A percentile compares a stretch with the other conserved stretches of the same genome.
Evolutionary conservation across 176 grass and related monocot genomes (phyloP).

Genomic region (Eleusine coracana): DNA sequence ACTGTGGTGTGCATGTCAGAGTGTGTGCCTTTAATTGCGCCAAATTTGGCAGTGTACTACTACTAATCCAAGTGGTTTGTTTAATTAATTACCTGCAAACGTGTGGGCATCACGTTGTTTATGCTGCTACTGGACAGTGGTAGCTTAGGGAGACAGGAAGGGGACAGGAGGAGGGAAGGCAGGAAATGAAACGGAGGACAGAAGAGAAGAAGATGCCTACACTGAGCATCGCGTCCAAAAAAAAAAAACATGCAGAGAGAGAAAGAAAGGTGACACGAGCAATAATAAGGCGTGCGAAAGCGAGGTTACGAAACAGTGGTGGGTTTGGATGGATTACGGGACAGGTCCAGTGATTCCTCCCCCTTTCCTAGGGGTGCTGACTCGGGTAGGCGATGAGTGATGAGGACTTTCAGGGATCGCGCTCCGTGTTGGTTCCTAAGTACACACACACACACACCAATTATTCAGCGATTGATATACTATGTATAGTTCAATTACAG

Average conservation of each 20-base stretch:
- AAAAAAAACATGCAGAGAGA: too few species aligned
- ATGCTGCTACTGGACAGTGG: not conserved
- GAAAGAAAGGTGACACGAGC: not conserved
- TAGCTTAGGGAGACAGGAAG: slow-evolving; percentile 3
- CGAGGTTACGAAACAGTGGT: not conserved
- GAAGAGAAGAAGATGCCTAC: not conserved
- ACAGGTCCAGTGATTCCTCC: slow-evolving; percentile 32
- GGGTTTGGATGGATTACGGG: slow-evolving; percentile 32
- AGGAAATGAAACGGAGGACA: not conserved
- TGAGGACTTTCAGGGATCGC: slow-evolving; percentile 24
- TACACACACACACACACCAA: not conserved
- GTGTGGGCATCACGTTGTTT: not conserved
- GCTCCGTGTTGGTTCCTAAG: not conserved
- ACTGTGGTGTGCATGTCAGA: not conserved
- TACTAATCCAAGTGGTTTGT: too few species aligned
- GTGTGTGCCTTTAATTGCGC: not conserved
- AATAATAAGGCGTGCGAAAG: not conserved
- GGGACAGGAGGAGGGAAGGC: slow-evolving; percentile 8
- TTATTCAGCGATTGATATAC: too few species aligned
- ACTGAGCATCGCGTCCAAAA: slow-evolving; percentile 5
- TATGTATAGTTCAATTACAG: too few species aligned
- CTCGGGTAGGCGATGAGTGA: not conserved
- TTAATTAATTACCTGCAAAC: not conserved
- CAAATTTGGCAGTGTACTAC: not conserved
- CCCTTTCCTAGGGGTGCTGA: slow-evolving; percentile 3